A percentile compares a stretch with the other conserved stretches of the same genome.
Evolutionary conservation across 345 rosid genomes (phyloP).

Genomic region (Populus pruinosa): DNA sequence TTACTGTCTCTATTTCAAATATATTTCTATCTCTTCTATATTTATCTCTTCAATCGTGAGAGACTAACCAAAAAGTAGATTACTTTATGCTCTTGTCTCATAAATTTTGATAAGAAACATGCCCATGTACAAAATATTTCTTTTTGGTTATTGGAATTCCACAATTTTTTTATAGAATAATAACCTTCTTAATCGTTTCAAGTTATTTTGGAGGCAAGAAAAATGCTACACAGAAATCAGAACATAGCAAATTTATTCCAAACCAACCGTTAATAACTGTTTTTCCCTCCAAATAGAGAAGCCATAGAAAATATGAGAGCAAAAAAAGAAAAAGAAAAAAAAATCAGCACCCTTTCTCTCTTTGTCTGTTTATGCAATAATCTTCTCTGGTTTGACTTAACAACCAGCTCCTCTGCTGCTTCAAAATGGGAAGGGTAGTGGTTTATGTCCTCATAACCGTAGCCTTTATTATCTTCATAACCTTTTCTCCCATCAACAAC

Average conservation of each 20-base stretch:
- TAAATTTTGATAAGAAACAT: no score
- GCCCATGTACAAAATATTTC: no score
- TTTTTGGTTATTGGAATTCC: no score
- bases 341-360: neutral
- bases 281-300: constrained; percentile 30
- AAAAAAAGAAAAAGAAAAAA: neutral
- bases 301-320: neutral
- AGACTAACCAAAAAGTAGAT: no score
- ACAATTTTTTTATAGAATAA: no score
- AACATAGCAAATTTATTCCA: neutral
- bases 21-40: no score
- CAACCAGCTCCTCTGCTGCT: constrained; percentile 1
- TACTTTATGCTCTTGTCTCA: no score
- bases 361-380: neutral
- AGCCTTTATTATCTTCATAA: constrained; percentile 34
- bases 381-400: neutral
- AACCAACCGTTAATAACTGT: constrained; percentile 44
- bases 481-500: constrained; percentile 21
- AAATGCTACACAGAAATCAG: neutral
- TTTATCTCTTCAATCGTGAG: neutral
- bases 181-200: no score
- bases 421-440: constrained; percentile 62
- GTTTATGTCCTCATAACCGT: constrained; percentile 40
- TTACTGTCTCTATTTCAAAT: no score
- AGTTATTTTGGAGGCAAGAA: no score